Conservation (phyloP, 2,329 filamentous ascomycete genomes). For the Emergomyces pasteurianus region DNA sequence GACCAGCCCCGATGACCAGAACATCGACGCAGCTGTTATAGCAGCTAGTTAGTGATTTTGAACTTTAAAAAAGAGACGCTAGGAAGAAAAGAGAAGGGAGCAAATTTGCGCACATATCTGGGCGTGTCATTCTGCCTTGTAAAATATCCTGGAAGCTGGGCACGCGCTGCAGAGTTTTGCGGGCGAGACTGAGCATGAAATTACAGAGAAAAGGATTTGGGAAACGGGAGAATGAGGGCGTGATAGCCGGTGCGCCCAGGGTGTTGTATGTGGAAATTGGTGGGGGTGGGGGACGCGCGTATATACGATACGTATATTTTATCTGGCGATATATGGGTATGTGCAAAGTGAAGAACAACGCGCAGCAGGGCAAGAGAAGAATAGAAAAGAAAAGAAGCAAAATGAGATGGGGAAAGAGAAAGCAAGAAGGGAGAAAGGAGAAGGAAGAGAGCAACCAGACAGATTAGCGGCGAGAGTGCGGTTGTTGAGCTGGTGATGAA, state of each 20-base stretch:
- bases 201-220: neutral
- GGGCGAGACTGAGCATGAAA: constrained; percentile 34
- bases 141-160: constrained; percentile 35
- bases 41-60: constrained; percentile 1
- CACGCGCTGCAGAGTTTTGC: constrained; percentile 32
- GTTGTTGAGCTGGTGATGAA: too few species aligned
- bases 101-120: constrained; percentile 30
- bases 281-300: neutral
- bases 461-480: neutral
- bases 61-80: neutral
- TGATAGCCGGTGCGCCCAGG: too few species aligned
- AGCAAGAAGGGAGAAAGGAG: neutral
- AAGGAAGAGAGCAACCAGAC: neutral
- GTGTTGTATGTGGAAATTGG: neutral
- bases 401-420: neutral
- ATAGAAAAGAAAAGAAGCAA: neutral
- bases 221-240: neutral
- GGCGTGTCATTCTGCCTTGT: constrained; percentile 36
- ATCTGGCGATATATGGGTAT: neutral
- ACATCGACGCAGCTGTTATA: constrained; percentile 86
- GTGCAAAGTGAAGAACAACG: constrained; percentile 13
- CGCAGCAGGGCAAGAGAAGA: constrained; percentile 5
- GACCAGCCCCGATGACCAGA: constrained; percentile 94
- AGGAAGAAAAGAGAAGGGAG: neutral
- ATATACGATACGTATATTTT: too few species aligned